phyloP scores from a whole-genome alignment of 441 rosid genomes.

The Metrosideros polymorpha region DNA sequence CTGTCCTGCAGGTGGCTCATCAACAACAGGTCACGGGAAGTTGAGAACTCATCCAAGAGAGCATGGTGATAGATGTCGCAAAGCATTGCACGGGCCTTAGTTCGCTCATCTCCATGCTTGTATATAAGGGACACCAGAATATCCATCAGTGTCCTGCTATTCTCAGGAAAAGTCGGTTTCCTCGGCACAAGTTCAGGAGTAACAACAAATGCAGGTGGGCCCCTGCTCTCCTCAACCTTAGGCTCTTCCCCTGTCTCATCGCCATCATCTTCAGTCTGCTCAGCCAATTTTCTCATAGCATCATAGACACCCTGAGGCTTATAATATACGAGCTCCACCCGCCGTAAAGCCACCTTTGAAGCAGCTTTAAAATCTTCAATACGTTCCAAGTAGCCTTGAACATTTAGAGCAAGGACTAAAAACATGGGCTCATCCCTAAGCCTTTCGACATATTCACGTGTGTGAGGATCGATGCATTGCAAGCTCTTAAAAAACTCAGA shows the following conservation, averaged over 20 bases:
- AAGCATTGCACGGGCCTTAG: constrained; percentile 79
- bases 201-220: constrained; percentile 44
- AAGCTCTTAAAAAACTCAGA: constrained; percentile 71
- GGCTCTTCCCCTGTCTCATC: constrained; percentile 25
- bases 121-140: constrained; percentile 56
- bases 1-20: constrained; percentile 77
- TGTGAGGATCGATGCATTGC: constrained; percentile 74
- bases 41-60: constrained; percentile 48
- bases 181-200: constrained; percentile 59
- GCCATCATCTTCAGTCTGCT: constrained; percentile 34
- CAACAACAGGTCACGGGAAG: constrained; percentile 53
- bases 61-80: constrained; percentile 76
- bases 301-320: constrained; percentile 74
- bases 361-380: constrained; percentile 48
- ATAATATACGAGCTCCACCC: constrained; percentile 61
- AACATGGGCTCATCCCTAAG: constrained; percentile 64
- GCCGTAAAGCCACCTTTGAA: constrained; percentile 52
- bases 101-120: constrained; percentile 70
- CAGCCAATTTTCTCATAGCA: constrained; percentile 72
- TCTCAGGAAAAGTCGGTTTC: constrained; percentile 64
- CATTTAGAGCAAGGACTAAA: constrained; percentile 57
- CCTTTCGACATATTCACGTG: constrained; percentile 67
- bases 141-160: constrained; percentile 66
- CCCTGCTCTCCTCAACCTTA: constrained; percentile 28
- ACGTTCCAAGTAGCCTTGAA: constrained; percentile 52